Conservation (phyloP, 2,329 filamentous ascomycete species). For the Rosellinia necatrix region DNA sequence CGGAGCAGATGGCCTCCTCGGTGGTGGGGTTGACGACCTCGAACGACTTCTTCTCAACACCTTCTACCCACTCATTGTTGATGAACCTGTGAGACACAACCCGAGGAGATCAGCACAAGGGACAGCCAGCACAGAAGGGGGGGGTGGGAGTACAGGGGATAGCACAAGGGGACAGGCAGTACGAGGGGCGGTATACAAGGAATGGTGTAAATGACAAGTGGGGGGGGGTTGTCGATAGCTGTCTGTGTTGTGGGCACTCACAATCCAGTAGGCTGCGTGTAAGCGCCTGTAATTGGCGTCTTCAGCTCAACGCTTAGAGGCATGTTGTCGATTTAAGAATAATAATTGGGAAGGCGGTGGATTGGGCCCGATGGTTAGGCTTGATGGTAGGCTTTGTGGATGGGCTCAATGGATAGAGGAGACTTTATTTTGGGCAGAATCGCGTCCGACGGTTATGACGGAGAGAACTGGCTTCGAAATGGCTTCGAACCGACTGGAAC, state of each 20-base stretch:
- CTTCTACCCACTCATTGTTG: conserved; percentile 88
- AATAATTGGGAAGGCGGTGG: neutral
- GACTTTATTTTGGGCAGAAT: neutral
- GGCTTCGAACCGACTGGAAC: conserved; percentile 1
- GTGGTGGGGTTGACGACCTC: conserved; percentile 88
- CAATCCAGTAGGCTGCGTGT: conserved; percentile 66
- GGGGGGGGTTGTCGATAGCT: too few species aligned
- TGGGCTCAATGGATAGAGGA: neutral
- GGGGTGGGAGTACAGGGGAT: too few species aligned
- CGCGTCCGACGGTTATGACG: neutral
- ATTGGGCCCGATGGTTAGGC: too few species aligned
- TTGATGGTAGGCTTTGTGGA: too few species aligned
- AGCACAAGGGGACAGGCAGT: neutral
- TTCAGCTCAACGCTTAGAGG: conserved; percentile 64
- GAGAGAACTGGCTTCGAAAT: neutral
- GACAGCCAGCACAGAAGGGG: too few species aligned
- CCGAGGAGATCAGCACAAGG: conserved; percentile 24
- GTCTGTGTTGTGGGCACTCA: too few species aligned
- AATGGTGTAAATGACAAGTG: too few species aligned
- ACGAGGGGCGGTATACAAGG: neutral
- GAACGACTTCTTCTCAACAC: conserved; percentile 85
- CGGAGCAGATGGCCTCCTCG: conserved; percentile 82
- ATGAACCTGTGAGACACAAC: conserved; percentile 66
- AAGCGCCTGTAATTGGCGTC: conserved; percentile 67
- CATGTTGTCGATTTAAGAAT: conserved; percentile 42